Base-by-base conservation (phyloP, 768 basidiomycete species). In the Agrocybe pediades region DNA sequence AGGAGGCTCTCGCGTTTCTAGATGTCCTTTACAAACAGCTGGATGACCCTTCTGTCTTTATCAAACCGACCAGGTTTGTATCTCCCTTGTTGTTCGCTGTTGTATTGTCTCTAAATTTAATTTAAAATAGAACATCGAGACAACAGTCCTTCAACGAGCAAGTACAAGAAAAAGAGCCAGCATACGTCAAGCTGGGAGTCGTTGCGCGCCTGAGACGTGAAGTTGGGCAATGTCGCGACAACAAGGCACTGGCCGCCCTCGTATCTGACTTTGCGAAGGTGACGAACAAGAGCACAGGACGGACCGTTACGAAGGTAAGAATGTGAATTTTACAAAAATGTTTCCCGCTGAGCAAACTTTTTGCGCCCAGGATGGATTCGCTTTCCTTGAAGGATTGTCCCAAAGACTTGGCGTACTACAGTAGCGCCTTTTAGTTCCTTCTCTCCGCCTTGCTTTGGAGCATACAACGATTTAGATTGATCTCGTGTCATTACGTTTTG, bases 21-120 rank as follows among this genome's bases (percentile, higher is more conserved):
- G 88, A 90, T 58, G 77, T 81, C 24, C 65, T 92, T 57, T 77
- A 81, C 68, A 87, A 86, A 66, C 88, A 87, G 62, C 77, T 92
- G 41, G 81, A 79, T 30, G 84, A 88, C 65, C 85, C 88, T 27
- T 82, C 83, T 17, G 80, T 83, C 33, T 82, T 80, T 59, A 66
- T 80, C 47, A 68, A 76, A 39, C 86, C 87, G 4, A 62, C 83
- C 62, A 77, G 86, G 74, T 78, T 68, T 66, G 63, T 75, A 13
- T 6, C 33, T 49, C 25, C 67, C 17, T 21, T 13, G 13, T 33
- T 47, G 25, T 19, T 41, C 20, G 16, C n/a, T 40, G 2, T 15
- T 15, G n/a, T 7, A 46, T 29, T 29, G 47, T 25, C 33, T 44
- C 52, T 25, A 53, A n/a, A n/a, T 15, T 4, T 26, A n/a, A 16